phyloP scores from a whole-genome alignment of 1,139 yeast species.

The Geotrichum histeridarum region DNA sequence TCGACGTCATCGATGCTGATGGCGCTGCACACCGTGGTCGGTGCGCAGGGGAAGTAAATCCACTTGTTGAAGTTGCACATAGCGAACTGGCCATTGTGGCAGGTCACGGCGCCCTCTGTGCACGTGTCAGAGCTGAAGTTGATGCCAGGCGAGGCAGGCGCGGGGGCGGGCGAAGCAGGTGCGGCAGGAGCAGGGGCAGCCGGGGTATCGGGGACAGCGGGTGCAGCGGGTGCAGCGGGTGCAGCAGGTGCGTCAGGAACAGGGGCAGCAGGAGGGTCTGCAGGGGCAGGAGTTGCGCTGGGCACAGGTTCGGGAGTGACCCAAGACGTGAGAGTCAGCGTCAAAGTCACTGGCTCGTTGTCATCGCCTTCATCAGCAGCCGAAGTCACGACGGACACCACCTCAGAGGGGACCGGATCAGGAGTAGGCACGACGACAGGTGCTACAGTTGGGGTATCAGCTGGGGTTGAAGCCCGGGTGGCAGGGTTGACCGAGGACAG shows the following conservation, averaged over 20 bases:
- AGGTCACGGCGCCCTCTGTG: constrained; percentile 17
- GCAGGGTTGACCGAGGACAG: constrained; percentile 2
- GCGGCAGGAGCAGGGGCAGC: constrained; percentile 15
- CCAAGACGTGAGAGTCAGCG: too few relatives aligned
- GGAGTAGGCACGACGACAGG: too few relatives aligned
- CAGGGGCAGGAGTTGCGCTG: too few relatives aligned
- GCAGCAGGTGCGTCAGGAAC: background rate
- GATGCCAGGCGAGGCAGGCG: background rate
- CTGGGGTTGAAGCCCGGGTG: background rate
- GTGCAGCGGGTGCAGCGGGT: background rate
- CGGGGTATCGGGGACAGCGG: constrained; percentile 22
- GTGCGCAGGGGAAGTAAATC: constrained; percentile 52
- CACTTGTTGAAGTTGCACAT: constrained; percentile 42
- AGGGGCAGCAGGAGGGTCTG: background rate
- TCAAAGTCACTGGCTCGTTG: too few relatives aligned
- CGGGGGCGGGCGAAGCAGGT: background rate
- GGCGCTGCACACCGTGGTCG: constrained; percentile 57
- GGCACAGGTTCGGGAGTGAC: too few relatives aligned
- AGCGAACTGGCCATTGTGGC: constrained; percentile 16
- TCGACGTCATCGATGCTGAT: constrained; percentile 34
- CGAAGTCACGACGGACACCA: constrained; percentile 1
- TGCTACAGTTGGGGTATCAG: background rate
- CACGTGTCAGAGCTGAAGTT: constrained; percentile 2
- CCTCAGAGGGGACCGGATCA: constrained; percentile 15
- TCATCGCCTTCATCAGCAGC: constrained; percentile 6